These are phyloP conservation scores for Lycium ferocissimum DNA, from an alignment of 257 asterid genomes.

Conservation along the genomic window DNA sequence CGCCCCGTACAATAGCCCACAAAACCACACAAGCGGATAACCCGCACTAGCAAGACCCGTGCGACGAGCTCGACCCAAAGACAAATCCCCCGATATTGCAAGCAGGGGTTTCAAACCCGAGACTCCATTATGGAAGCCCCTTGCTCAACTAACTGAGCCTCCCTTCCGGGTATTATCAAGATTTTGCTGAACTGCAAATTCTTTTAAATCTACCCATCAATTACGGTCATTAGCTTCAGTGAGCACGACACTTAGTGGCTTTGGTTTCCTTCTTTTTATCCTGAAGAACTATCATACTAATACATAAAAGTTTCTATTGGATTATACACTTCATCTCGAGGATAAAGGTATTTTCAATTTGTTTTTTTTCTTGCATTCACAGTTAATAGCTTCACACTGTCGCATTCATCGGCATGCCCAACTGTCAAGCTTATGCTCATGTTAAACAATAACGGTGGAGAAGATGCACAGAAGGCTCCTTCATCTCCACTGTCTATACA, in stretches of 20 bases:
- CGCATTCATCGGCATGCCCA: background rate
- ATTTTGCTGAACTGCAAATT: background rate
- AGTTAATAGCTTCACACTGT: background rate
- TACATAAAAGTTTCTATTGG: background rate
- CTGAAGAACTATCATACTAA: background rate
- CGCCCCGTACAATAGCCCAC: too few species aligned
- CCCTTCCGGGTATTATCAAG: background rate
- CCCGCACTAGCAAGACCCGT: too few species aligned
- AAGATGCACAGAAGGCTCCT: background rate
- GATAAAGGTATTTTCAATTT: background rate
- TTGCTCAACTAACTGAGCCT: too few species aligned
- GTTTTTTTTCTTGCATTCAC: background rate
- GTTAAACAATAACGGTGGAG: background rate
- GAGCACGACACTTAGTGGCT: background rate
- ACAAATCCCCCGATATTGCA: too few species aligned
- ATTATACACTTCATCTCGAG: background rate
- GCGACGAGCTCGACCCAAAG: too few species aligned
- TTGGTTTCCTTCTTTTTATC: background rate
- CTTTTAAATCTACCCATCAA: background rate
- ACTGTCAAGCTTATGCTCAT: background rate
- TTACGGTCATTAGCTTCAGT: background rate
- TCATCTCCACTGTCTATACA: background rate
- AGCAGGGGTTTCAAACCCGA: too few species aligned
- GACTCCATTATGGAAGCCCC: too few species aligned
- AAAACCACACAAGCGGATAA: too few species aligned